phyloP scores from a whole-genome alignment of 768 basidiomycete species.

The Multifurca ochricompacta region DNA sequence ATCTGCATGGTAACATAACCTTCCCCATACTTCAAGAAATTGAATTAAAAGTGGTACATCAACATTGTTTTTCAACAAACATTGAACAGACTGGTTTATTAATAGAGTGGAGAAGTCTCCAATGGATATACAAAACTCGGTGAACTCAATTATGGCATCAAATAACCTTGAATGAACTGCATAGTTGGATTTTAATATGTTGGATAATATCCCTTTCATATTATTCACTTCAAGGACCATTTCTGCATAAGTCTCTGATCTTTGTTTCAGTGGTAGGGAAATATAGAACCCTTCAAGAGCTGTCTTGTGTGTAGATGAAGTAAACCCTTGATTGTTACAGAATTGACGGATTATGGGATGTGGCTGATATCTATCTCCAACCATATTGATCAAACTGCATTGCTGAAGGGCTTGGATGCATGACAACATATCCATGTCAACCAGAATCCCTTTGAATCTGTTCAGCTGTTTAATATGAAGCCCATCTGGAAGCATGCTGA shows the following conservation, averaged over 20 bases:
- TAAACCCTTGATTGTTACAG: too few relatives aligned
- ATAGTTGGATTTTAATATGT: background rate
- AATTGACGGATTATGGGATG: too few relatives aligned
- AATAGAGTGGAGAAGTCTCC: background rate
- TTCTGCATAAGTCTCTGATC: background rate
- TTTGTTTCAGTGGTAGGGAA: background rate
- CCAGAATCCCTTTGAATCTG: too few relatives aligned
- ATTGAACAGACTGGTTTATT: background rate
- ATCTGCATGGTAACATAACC: background rate
- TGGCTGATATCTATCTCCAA: background rate
- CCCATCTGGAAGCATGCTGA: too few relatives aligned
- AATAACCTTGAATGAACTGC: background rate
- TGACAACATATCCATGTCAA: too few relatives aligned
- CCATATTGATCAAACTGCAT: too few relatives aligned
- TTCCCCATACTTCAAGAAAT: background rate
- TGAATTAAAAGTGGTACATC: background rate
- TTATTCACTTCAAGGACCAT: too few relatives aligned
- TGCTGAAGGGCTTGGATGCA: too few relatives aligned
- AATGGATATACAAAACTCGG: background rate
- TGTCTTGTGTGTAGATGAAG: too few relatives aligned
- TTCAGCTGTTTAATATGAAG: too few relatives aligned
- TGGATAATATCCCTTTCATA: background rate
- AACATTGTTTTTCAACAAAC: background rate
- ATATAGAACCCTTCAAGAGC: background rate
- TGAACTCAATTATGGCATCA: background rate